Evolutionary conservation across 2,329 filamentous ascomycete genomes (phyloP), one percentile per base, ranked within the genome.

Genomic region (Fusarium protoensiforme): DNA sequence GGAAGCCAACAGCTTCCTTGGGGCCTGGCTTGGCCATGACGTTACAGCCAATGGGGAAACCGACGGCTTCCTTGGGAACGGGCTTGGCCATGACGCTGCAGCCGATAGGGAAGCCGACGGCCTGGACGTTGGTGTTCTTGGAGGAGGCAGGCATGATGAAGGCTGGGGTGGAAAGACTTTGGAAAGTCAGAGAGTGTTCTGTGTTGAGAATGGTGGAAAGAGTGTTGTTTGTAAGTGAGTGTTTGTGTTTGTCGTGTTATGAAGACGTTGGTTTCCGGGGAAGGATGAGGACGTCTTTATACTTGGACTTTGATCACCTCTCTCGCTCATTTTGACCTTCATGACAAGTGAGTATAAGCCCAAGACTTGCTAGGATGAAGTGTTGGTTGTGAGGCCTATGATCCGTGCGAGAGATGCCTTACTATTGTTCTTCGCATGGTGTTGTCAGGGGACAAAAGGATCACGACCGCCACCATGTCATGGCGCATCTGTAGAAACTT

Each of bases 71-170:
- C 38, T 62, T 64, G 56, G 63, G 69, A 41, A 69, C 64, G 10
- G 78, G 78, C 75, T 80, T 80, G 58, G 75, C 69, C 78, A 79
- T 80, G 70, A 80, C 72, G 38, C 8, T 72, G 73, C 79, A 80
- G 64, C 76, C 76, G n/a, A 79, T 73, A 31, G 74, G 78, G 56
- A 78, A 75, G 69, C 73, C 72, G 60, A 72, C 73, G 66, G 67
- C 70, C 67, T 79, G 75, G 71, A 68, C 67, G 63, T 72, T 70
- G 69, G 69, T 74, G 71, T 71, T 75, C 61, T 76, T 78, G 77
- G 71, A 75, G 68, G 79, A 78, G 46, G 27, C 46, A 77, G 79
- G 76, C 80, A 81, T 81, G 64, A 75, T 81, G 71, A 78, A 79
- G 59, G 69, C 65, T 77, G 71, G 70, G 31, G 69, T 77, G 39